Percentiles rank a stretch among this genome's conserved stretches.
Evolutionary conservation across 2,329 filamentous ascomycete species (phyloP).

Genomic region (Arthrobotrys megalospora): DNA sequence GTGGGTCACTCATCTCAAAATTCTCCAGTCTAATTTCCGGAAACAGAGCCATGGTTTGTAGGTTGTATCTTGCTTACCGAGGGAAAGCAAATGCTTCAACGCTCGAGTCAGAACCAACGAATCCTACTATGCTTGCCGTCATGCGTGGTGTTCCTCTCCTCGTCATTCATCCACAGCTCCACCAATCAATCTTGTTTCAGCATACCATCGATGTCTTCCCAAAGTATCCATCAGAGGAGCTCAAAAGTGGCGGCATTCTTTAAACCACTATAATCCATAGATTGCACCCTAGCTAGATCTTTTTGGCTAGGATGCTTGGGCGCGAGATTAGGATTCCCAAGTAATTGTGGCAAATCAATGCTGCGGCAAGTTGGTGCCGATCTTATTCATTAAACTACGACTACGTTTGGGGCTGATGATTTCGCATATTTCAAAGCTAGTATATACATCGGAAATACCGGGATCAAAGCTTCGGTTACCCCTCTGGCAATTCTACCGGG

Average conservation of each 20-base stretch:
- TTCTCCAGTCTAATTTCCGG: not conserved
- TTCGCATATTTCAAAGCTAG: not conserved
- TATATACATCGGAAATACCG: slow-evolving; percentile 13
- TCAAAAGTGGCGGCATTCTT: too few species aligned
- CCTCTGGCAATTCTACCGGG: slow-evolving; percentile 18
- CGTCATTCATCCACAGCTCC: not conserved
- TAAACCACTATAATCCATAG: not conserved
- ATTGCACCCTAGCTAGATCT: not conserved
- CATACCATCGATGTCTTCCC: not conserved
- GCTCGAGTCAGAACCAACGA: not conserved
- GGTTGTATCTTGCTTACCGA: not conserved
- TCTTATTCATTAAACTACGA: slow-evolving; percentile 6
- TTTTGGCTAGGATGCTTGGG: not conserved
- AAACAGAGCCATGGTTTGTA: not conserved
- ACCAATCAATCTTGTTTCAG: not conserved
- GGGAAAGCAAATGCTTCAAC: not conserved
- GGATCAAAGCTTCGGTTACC: slow-evolving; percentile 21
- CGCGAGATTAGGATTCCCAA: slow-evolving; percentile 3
- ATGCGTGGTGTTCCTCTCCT: not conserved
- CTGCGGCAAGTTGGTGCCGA: not conserved
- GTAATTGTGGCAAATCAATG: slow-evolving; percentile 7
- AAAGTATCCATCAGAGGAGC: not conserved
- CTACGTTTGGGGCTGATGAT: not conserved
- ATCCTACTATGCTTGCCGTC: not conserved
- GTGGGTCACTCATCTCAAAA: not conserved